Evolutionary conservation across 306 rosid species (phyloP).

Genomic region (Pueraria montana): DNA sequence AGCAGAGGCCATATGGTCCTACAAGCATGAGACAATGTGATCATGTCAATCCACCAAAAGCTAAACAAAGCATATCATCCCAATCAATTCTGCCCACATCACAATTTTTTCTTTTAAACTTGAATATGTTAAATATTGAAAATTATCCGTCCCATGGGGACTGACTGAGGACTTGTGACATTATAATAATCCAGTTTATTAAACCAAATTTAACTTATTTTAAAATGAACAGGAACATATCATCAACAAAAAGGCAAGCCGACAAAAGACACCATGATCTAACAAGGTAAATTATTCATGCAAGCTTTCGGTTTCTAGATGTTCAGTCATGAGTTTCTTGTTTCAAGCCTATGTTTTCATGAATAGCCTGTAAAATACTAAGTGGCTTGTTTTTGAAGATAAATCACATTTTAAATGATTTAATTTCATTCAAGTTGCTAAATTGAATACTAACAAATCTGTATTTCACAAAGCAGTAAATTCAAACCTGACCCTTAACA

Average conservation of each 20-base stretch:
- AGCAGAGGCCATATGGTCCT: slow-evolving; percentile 90
- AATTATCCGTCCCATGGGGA: neutral
- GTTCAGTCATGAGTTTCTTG: slow-evolving; percentile 20
- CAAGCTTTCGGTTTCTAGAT: slow-evolving; percentile 6
- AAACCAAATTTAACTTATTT: neutral
- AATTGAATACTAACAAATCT: slow-evolving; percentile 7
- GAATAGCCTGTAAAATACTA: neutral
- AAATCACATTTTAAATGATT: slow-evolving; percentile 18
- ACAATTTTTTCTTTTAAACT: neutral
- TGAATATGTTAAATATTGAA: slow-evolving; percentile 5
- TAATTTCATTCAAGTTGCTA: slow-evolving; percentile 28
- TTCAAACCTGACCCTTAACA: slow-evolving; percentile 43
- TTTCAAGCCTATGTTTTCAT: slow-evolving; percentile 9
- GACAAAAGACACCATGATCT: neutral
- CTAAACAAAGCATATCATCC: neutral
- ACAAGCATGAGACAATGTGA: slow-evolving; percentile 51
- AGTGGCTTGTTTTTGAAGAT: slow-evolving; percentile 6
- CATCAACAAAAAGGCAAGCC: slow-evolving; percentile 7
- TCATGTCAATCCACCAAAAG: slow-evolving; percentile 38
- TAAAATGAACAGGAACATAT: neutral
- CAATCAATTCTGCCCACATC: slow-evolving; percentile 7
- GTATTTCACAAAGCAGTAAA: slow-evolving; percentile 36
- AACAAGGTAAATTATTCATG: slow-evolving; percentile 30
- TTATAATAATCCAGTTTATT: slow-evolving; percentile 4
- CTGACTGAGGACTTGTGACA: neutral